Evolutionary conservation across 2,329 filamentous ascomycete genomes (phyloP), one percentile per base, ranked within the genome.

Genomic region (Byssoonygena ceratinophila): DNA sequence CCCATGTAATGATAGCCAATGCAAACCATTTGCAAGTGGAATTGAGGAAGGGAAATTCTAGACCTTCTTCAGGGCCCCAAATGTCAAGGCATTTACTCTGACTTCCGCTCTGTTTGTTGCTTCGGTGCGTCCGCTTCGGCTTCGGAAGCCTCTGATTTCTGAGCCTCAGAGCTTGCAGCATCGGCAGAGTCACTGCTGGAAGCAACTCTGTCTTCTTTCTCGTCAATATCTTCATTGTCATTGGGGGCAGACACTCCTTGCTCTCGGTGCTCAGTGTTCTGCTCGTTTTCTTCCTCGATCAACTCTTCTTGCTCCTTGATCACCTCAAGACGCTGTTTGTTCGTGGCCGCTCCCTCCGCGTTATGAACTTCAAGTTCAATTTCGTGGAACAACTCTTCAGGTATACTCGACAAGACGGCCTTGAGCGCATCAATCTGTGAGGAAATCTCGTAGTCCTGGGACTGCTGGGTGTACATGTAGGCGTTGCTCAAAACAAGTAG

Each of bases 321-420:
- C 14, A 98, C 92, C 75, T 98, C 92, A 39, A 98, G 84, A 68
- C 92, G 85, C 76, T 97, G 92, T 79, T 94, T 96, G 80, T 98
- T 98, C 59, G 92, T 98, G 22, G 92, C 92, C 9, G 90, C 91
- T 56, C 92, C 92, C 73, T 98, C 92, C 46, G 91, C 90, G 56
- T 84, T 94, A 77, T 96, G 88, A 8, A 98, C 89, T 74, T 98
- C 92, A 29, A 98, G 84, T 72, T 97, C 92, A 58, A 98, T 96
- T 75, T 98, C 92, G 76, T 98, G 92, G 86, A 94, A 98, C 37
- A 98, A 78, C 70, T 98, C 92, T 71, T 98, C 92, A 2, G 92
- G 92, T 57, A 98, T 97, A 55, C 86, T 90, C 37, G 87, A 94
- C 37, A 98, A 76, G 4, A 98, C 92, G 52, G 89, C 87, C 55